Percentiles rank a stretch among this genome's conserved stretches.
Conservation (phyloP, 2,329 filamentous ascomycete species). For the Fusarium ambrosium region DNA sequence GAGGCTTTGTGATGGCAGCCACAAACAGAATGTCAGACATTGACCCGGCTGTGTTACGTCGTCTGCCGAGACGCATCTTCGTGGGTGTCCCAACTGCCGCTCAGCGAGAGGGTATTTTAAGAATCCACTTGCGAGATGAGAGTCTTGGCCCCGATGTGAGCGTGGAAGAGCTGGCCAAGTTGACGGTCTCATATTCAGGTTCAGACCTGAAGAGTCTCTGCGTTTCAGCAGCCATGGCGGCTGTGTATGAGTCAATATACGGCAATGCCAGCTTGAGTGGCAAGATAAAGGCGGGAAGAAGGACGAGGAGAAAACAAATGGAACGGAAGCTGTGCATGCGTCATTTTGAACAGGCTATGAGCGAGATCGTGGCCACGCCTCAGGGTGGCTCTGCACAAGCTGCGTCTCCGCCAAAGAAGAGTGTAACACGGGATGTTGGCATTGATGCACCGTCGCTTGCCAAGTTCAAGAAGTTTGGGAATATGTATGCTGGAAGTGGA, state of each 20-base stretch:
- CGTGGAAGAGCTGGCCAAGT: background rate
- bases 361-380: background rate
- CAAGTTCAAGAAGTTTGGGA: background rate
- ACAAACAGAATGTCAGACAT: background rate
- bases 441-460: background rate
- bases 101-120: background rate
- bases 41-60: background rate
- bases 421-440: background rate
- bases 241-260: background rate
- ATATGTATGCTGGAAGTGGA: background rate
- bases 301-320: background rate
- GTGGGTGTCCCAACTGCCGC: background rate
- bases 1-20: background rate
- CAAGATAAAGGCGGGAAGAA: background rate
- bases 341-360: background rate
- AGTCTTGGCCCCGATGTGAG: background rate
- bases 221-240: background rate
- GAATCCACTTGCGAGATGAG: background rate
- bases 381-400: background rate
- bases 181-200: background rate
- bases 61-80: background rate
- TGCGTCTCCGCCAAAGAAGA: background rate
- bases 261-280: background rate
- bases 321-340: background rate
- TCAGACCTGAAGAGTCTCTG: background rate